Evolutionary conservation across 192 early-diverging fungal genomes (phyloP).

Genomic region (Coemansia sp.): DNA sequence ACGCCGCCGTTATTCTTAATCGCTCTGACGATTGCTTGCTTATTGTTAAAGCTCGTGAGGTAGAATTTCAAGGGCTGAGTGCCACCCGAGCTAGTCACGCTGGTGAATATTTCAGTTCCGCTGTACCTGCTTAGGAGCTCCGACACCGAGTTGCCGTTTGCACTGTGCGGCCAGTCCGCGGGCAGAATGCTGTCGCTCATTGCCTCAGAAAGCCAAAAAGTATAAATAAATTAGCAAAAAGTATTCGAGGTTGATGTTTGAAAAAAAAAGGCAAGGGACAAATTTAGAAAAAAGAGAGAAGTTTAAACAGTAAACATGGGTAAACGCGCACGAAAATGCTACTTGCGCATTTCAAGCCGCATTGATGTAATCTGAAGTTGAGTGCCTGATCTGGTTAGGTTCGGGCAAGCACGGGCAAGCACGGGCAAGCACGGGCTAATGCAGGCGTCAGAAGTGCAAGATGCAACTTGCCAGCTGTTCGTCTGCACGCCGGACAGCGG

Average conservation of each 20-base stretch:
- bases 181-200: slow-evolving; percentile 11
- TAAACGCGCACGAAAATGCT: background rate
- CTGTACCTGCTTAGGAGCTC: background rate
- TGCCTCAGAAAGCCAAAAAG: slow-evolving; percentile 5
- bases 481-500: background rate
- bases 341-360: background rate
- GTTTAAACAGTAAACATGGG: background rate
- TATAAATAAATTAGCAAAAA: background rate
- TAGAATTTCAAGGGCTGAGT: slow-evolving; percentile 12
- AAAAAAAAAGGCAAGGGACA: background rate
- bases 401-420: background rate
- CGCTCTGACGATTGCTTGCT: background rate
- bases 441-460: background rate
- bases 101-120: background rate
- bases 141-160: background rate
- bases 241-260: too few relatives aligned
- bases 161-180: slow-evolving; percentile 6
- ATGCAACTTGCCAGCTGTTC: background rate
- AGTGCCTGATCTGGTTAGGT: background rate
- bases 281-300: background rate
- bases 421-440: background rate
- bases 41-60: background rate
- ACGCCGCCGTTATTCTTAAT: slow-evolving; percentile 7
- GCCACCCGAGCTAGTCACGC: background rate
- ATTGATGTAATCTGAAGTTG: background rate